These are phyloP conservation scores for Rhipidocladum racemiflorum DNA, from an alignment of 176 grass and related monocot species.

Conservation along the genomic window DNA sequence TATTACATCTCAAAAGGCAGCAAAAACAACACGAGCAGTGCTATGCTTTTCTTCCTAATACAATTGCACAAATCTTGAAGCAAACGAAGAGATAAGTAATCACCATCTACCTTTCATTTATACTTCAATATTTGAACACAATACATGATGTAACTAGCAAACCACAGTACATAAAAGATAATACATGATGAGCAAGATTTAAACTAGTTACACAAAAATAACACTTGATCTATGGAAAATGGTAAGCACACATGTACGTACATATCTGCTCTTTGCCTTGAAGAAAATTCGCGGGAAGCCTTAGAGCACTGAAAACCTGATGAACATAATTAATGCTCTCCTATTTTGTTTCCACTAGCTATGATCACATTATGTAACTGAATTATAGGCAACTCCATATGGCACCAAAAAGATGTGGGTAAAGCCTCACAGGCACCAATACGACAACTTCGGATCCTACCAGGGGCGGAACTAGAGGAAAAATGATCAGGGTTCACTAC, in stretches of 20 bases:
- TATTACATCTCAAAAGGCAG: not conserved
- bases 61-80: too few relatives aligned
- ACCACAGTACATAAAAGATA: not conserved
- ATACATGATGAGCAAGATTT: not conserved
- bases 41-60: too few relatives aligned
- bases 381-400: not conserved
- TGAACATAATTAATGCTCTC: constrained; percentile 16
- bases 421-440: not conserved
- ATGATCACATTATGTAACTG: constrained; percentile 23
- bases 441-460: not conserved
- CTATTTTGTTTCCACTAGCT: constrained; percentile 14
- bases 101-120: too few relatives aligned
- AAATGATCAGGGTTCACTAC: too few relatives aligned
- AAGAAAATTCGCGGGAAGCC: not conserved
- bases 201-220: constrained; percentile 28
- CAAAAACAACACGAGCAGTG: not conserved
- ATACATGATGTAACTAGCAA: too few relatives aligned
- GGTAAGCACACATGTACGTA: not conserved
- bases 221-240: constrained; percentile 39
- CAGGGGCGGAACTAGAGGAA: too few relatives aligned
- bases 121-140: too few relatives aligned
- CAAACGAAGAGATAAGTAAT: too few relatives aligned
- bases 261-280: constrained; percentile 18
- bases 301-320: constrained; percentile 12
- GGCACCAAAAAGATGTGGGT: not conserved